These are phyloP conservation scores for Rhododendron molle DNA, from an alignment of 148 eudicot species.

Conservation along the genomic window DNA sequence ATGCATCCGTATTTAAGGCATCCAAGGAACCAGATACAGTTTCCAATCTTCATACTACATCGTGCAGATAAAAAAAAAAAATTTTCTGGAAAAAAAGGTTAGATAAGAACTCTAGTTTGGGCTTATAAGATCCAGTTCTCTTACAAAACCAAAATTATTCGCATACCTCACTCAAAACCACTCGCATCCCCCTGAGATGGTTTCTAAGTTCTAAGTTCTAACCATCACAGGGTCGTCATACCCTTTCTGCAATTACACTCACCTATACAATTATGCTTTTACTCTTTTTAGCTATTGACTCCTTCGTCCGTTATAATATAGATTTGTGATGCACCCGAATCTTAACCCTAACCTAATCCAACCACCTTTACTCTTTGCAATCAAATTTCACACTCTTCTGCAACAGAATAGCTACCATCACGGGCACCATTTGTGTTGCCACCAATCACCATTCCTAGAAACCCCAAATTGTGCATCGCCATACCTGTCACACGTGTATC, in stretches of 20 bases:
- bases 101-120: not conserved
- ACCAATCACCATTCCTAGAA: not conserved
- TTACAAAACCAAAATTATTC: not conserved
- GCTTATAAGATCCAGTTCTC: not conserved
- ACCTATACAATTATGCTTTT: not conserved
- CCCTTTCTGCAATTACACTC: not conserved
- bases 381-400: not conserved
- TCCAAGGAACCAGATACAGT: not conserved
- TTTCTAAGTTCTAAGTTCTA: not conserved
- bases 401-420: not conserved
- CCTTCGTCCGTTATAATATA: not conserved
- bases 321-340: not conserved
- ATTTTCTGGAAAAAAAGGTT: not conserved
- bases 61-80: not conserved
- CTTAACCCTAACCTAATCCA: not conserved
- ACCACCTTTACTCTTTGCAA: not conserved
- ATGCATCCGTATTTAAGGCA: not conserved
- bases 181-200: not conserved
- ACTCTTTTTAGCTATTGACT: not conserved
- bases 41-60: not conserved
- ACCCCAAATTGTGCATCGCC: not conserved
- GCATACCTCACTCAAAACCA: not conserved
- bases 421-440: not conserved
- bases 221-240: not conserved
- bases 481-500: not conserved